Conservation (phyloP, 768 basidiomycete genomes). For the Lactarius sp. region DNA sequence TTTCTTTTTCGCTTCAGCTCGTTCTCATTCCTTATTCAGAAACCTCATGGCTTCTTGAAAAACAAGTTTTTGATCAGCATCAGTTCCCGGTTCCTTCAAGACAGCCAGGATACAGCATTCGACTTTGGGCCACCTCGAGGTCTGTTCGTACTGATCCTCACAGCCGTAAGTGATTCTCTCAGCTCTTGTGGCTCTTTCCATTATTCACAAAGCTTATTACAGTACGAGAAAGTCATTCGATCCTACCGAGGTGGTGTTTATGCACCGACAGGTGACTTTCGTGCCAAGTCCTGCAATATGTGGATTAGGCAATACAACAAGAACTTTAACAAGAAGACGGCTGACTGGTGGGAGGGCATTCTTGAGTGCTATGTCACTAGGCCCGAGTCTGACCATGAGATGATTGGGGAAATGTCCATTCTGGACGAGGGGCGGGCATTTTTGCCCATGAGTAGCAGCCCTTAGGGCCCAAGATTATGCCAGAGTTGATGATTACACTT, state of each 20-base stretch:
- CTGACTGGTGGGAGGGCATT: too few relatives aligned
- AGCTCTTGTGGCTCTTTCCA: too few relatives aligned
- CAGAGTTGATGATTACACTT: too few relatives aligned
- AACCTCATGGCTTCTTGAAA: background rate
- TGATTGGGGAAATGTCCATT: too few relatives aligned
- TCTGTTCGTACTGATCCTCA: background rate
- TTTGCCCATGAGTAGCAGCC: too few relatives aligned
- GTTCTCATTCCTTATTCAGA: background rate
- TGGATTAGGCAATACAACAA: too few relatives aligned
- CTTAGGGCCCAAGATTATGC: too few relatives aligned
- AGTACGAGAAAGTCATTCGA: background rate
- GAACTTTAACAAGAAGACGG: too few relatives aligned
- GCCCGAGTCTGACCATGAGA: too few relatives aligned
- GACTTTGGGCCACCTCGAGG: background rate
- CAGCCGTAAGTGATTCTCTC: background rate
- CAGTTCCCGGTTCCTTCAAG: background rate
- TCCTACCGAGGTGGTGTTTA: background rate
- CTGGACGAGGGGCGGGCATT: too few relatives aligned
- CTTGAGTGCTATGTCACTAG: too few relatives aligned
- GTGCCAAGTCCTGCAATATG: background rate
- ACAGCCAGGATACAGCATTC: background rate
- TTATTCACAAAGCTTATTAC: too few relatives aligned
- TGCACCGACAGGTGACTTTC: background rate
- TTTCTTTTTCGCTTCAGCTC: background rate
- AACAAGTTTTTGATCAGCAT: background rate